Evolutionary conservation across 768 basidiomycete species (phyloP).

Genomic region (Lyophyllum semitale): DNA sequence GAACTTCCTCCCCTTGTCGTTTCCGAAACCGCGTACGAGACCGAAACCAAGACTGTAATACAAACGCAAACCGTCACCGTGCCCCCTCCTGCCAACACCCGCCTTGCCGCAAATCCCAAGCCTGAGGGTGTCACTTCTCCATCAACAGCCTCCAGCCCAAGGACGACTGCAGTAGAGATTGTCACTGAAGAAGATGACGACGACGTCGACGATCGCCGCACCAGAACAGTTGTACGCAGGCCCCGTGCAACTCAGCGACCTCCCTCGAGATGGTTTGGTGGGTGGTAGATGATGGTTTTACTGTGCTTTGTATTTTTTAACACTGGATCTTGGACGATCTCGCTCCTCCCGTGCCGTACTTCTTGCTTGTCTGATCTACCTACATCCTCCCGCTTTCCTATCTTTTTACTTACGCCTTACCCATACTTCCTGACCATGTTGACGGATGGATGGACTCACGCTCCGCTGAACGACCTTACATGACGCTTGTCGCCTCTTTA

Average conservation of each 20-base stretch:
- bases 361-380: constrained; percentile 4
- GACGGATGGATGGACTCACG: constrained; percentile 30
- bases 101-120: constrained; percentile 70
- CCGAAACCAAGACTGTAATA: constrained; percentile 66
- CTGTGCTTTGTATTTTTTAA: constrained; percentile 36
- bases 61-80: constrained; percentile 69
- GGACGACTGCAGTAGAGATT: constrained; percentile 73
- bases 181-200: constrained; percentile 60
- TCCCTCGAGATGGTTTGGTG: constrained; percentile 60
- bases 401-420: constrained; percentile 10
- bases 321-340: constrained; percentile 23
- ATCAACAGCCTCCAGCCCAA: constrained; percentile 63
- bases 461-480: constrained; percentile 28
- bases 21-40: constrained; percentile 51
- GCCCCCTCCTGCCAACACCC: constrained; percentile 78
- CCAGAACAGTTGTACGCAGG: constrained; percentile 43
- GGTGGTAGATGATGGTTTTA: constrained; percentile 47
- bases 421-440: constrained; percentile 12
- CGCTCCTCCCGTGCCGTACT: constrained; percentile 2
- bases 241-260: constrained; percentile 48
- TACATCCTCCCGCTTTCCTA: constrained; percentile 10
- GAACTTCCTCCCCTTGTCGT: constrained; percentile 49
- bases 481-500: constrained; percentile 20
- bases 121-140: constrained; percentile 64
- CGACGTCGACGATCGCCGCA: constrained; percentile 38